A percentile compares a stretch with the other conserved stretches of the same genome.
Conservation (phyloP, 768 basidiomycete species). For the Termitomyces eurrhizus region DNA sequence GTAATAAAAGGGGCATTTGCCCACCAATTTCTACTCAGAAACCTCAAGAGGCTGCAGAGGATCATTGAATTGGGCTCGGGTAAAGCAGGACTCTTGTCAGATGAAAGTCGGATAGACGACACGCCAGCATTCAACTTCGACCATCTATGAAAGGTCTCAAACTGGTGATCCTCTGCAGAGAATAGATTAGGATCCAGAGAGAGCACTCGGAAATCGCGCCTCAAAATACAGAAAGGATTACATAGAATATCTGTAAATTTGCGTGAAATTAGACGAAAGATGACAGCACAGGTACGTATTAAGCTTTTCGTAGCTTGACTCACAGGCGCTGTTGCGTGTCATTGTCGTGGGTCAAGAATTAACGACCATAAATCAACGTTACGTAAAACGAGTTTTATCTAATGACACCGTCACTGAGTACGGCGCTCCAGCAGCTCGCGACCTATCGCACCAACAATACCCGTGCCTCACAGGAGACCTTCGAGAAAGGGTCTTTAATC, state of each 20-base stretch:
- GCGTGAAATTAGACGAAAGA: neutral
- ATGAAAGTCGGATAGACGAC: too few relatives aligned
- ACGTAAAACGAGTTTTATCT: constrained; percentile 8
- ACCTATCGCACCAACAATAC: constrained; percentile 48
- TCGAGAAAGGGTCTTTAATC: constrained; percentile 48
- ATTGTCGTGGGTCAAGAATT: constrained; percentile 19
- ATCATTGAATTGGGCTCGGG: too few relatives aligned
- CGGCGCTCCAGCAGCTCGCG: constrained; percentile 50
- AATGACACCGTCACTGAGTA: constrained; percentile 38
- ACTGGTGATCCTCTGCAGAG: too few relatives aligned
- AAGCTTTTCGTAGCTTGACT: too few relatives aligned
- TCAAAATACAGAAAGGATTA: neutral
- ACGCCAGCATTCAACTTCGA: too few relatives aligned
- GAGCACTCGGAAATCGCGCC: neutral
- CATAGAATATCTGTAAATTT: neutral
- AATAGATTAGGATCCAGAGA: too few relatives aligned
- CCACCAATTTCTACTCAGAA: too few relatives aligned
- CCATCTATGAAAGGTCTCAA: too few relatives aligned
- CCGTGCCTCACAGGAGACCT: constrained; percentile 55
- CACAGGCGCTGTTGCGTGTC: too few relatives aligned
- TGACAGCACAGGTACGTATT: neutral
- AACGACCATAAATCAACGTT: neutral
- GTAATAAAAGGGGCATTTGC: too few relatives aligned
- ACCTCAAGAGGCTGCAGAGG: too few relatives aligned
- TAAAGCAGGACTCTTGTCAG: too few relatives aligned